phyloP scores from a whole-genome alignment of 2,329 filamentous ascomycete genomes.

The Pestalotiopsis sp. region DNA sequence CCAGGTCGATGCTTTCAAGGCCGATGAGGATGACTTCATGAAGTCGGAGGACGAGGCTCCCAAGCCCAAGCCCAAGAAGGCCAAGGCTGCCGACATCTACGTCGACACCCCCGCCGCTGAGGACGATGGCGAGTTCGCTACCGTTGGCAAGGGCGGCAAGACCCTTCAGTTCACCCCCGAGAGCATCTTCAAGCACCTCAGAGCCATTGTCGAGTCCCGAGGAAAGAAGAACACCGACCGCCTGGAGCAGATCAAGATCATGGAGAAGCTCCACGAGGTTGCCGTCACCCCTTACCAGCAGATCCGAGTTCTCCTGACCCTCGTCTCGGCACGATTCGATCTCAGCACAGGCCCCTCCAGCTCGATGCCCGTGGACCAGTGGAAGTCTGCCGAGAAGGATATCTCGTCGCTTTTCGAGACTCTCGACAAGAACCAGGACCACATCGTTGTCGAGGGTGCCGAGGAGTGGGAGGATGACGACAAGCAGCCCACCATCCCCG shows the following conservation, averaged over 20 bases:
- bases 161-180: conserved; percentile 91
- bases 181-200: conserved; percentile 96
- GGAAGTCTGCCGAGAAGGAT: conserved; percentile 92
- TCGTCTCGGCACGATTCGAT: conserved; percentile 94
- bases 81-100: conserved; percentile 48
- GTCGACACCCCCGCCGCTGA: conserved; percentile 51
- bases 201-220: conserved; percentile 89
- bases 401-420: conserved; percentile 75
- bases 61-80: conserved; percentile 52
- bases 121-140: conserved; percentile 85
- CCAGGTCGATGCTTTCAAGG: conserved; percentile 84
- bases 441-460: conserved; percentile 85
- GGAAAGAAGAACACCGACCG: conserved; percentile 99
- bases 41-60: conserved; percentile 71
- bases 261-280: conserved; percentile 95
- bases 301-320: conserved; percentile 85
- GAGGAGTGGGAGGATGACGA: conserved; percentile 99
- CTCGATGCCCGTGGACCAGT: conserved; percentile 93
- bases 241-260: conserved; percentile 89
- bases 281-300: conserved; percentile 88
- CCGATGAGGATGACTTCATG: conserved; percentile 85
- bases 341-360: conserved; percentile 72
- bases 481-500: conserved; percentile 74
- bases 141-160: conserved; percentile 85
- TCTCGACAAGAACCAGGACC: conserved; percentile 76